A percentile compares a stretch with the other conserved stretches of the same genome.
phyloP scores from a whole-genome alignment of 2,329 filamentous ascomycete genomes.

The Triangularia setosa region DNA sequence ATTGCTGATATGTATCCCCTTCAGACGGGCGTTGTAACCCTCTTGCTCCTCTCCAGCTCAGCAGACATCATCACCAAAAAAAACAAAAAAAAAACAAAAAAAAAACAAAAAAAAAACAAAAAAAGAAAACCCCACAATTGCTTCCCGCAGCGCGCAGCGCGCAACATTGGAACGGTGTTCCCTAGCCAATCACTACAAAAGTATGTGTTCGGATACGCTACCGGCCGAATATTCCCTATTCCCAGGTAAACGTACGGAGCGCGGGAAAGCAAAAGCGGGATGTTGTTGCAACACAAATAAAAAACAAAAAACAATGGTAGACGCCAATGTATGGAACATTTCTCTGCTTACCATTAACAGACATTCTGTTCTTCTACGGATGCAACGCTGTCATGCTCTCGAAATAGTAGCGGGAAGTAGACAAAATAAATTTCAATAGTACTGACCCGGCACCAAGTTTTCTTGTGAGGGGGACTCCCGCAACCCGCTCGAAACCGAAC shows the following conservation, averaged over 20 bases:
- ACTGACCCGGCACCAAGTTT: neutral
- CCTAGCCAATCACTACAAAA: neutral
- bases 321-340: neutral
- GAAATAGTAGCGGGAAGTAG: neutral
- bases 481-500: neutral
- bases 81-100: no score
- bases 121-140: no score
- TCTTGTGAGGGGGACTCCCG: neutral
- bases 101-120: no score
- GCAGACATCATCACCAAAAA: neutral
- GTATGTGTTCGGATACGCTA: slow-evolving; percentile 1
- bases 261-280: slow-evolving; percentile 2
- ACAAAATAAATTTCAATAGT: neutral
- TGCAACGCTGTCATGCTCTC: neutral
- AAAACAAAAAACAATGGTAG: neutral
- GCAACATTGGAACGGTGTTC: slow-evolving; percentile 6
- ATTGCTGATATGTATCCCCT: neutral
- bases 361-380: neutral
- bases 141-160: no score
- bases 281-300: no score
- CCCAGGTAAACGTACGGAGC: neutral
- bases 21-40: neutral
- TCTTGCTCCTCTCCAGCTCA: neutral
- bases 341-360: no score
- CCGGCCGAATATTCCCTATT: neutral